Conservation (phyloP, 305 asterid species). For the Fraxinus albicans region DNA sequence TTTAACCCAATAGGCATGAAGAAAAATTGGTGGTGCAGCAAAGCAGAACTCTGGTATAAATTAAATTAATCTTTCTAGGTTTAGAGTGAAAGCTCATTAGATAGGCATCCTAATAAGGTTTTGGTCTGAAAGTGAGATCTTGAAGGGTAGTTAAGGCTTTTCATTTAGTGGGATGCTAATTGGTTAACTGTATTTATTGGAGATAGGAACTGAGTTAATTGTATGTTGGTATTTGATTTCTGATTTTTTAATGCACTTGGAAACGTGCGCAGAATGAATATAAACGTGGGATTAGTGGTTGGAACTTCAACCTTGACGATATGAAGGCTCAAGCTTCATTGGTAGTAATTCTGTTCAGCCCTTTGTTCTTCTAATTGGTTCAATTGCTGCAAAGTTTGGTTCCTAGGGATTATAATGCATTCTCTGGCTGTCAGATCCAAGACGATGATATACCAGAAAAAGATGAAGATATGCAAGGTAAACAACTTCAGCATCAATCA, state of each 20-base stretch:
- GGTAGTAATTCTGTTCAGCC: conserved; percentile 43
- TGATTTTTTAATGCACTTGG: conserved; percentile 17
- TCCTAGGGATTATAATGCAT: not conserved
- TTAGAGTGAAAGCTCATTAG: not conserved
- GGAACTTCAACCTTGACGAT: conserved; percentile 97
- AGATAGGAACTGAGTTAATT: not conserved
- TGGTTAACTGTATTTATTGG: not conserved
- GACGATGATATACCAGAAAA: conserved; percentile 3
- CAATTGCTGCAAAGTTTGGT: not conserved
- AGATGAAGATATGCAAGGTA: conserved; percentile 30
- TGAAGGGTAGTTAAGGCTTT: not conserved
- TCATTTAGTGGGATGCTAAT: conserved; percentile 1
- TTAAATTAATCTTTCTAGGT: conserved; percentile 4
- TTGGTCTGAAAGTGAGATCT: conserved; percentile 9
- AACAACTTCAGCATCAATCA: conserved; percentile 27
- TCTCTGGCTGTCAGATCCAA: conserved; percentile 6
- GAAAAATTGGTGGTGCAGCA: conserved; percentile 1
- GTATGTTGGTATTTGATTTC: conserved; percentile 10
- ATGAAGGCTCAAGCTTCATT: conserved; percentile 45
- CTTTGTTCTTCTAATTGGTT: not conserved
- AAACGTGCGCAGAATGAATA: conserved; percentile 72
- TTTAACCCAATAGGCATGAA: conserved; percentile 1
- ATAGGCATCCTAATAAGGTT: not conserved
- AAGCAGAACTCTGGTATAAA: conserved; percentile 10
- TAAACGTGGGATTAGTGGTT: conserved; percentile 94